Evolutionary conservation across 495 filamentous ascomycete genomes (phyloP), one percentile per base, ranked within the genome.

Genomic region (Podospora pseudocomata): DNA sequence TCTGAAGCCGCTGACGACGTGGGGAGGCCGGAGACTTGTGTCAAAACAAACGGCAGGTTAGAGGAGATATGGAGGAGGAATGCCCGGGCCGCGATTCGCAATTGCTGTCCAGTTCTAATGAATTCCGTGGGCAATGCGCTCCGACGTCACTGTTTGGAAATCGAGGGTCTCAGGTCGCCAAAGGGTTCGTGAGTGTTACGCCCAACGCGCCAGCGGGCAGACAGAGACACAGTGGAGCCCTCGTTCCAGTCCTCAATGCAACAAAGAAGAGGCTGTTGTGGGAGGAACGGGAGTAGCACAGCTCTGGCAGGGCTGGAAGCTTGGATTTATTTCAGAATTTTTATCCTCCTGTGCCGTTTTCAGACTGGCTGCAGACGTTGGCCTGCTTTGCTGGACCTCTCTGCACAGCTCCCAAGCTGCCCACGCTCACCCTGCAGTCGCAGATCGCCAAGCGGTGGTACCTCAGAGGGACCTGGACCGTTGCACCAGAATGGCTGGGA

Each of bases 331-430:
- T n/a, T 32, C 9, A 34, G n/a, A 19, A 34, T 63, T 44, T 16
- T 53, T 63, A n/a, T 19, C 30, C n/a, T 19, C 32, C 61, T 28
- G 61, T 63, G 61, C 61, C 61, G 61, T 32, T 53, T 63, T 63
- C 61, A 44, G 32, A 49, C 49, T 63, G 61, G 28, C 19, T 63
- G 28, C 18, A 18, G 26, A 19, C 49, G 61, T 63, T 63, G 61
- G 30, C 27, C 27, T 9, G 59, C 28, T 28, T n/a, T 19, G 23
- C 28, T 27, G 23, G 11, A 13, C 5, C n/a, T 28, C 61, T 5
- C 18, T 20, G 32, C 9, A 49, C 39, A 44, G 23, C 19, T 6
- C 34, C 18, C 27, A 63, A 63, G 30, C 11, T 63, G 61, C 28
- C 26, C 59, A 19, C 61, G 3, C 30, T 32, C 4, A 7, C 4